Conservation (phyloP, 345 rosid species). For the Alliaria petiolata region DNA sequence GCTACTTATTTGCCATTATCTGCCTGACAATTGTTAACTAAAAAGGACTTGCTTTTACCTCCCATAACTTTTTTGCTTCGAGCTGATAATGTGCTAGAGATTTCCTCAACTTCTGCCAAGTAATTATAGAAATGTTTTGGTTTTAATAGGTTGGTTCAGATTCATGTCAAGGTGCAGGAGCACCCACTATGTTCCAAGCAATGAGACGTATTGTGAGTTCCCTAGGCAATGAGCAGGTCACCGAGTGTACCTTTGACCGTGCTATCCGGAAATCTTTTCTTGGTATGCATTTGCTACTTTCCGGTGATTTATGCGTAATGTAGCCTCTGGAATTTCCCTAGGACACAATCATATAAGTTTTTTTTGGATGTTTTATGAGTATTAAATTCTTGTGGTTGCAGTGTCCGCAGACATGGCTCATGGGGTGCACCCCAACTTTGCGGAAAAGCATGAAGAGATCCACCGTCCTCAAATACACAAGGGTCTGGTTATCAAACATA, state of each 20-base stretch:
- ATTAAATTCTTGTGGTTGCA: constrained; percentile 26
- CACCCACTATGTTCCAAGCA: constrained; percentile 93
- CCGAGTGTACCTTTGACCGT: constrained; percentile 64
- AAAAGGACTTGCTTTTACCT: neutral
- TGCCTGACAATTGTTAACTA: neutral
- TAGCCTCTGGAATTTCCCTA: neutral
- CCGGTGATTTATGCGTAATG: neutral
- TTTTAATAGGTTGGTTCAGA: constrained; percentile 80
- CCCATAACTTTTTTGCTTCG: neutral
- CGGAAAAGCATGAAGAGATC: constrained; percentile 85
- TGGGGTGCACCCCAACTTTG: constrained; percentile 87
- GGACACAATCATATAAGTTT: neutral
- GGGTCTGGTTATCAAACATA: constrained; percentile 93
- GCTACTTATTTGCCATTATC: neutral
- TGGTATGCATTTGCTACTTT: constrained; percentile 41
- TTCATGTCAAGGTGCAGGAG: constrained; percentile 93
- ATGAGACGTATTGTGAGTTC: constrained; percentile 79
- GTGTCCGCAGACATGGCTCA: constrained; percentile 99
- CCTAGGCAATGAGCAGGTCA: constrained; percentile 45
- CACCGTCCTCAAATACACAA: constrained; percentile 88
- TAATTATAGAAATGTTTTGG: neutral
- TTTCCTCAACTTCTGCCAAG: neutral
- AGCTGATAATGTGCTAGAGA: neutral
- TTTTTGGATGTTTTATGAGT: neutral
- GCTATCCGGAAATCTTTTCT: constrained; percentile 82